These are phyloP conservation scores for Aspergillus cavernicola DNA, from an alignment of 495 filamentous ascomycete genomes.

Conservation along the genomic window DNA sequence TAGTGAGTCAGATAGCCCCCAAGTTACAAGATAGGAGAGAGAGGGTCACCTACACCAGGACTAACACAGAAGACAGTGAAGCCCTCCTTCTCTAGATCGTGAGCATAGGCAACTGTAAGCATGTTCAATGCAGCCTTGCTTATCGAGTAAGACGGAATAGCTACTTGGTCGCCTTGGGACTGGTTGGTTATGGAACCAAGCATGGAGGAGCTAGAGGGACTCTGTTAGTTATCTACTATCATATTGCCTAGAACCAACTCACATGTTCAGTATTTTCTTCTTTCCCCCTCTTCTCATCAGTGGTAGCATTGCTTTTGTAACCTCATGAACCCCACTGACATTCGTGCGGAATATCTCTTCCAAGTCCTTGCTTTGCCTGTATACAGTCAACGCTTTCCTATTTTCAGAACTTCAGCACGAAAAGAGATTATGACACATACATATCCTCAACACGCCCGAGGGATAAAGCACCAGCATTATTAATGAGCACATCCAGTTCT, in stretches of 20 bases:
- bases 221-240: too few species aligned
- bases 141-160: slow-evolving; percentile 38
- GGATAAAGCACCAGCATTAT: slow-evolving; percentile 43
- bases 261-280: slow-evolving; percentile 50
- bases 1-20: too few species aligned
- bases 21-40: background rate
- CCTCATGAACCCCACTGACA: slow-evolving; percentile 39
- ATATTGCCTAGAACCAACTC: too few species aligned
- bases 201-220: too few species aligned
- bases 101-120: slow-evolving; percentile 46
- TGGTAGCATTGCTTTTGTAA: slow-evolving; percentile 43
- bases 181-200: too few species aligned
- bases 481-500: slow-evolving; percentile 50
- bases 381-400: background rate
- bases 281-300: slow-evolving; percentile 38
- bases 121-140: slow-evolving; percentile 50
- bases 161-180: too few species aligned
- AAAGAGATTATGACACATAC: background rate
- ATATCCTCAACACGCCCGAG: background rate
- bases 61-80: slow-evolving; percentile 44
- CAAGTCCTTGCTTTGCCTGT: slow-evolving; percentile 30
- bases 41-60: slow-evolving; percentile 36
- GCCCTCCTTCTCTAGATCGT: slow-evolving; percentile 34
- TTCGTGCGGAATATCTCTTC: slow-evolving; percentile 39
- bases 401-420: background rate